Conservation (phyloP, 805 yeast species). For the Saccharomyces kudriavzevii region DNA sequence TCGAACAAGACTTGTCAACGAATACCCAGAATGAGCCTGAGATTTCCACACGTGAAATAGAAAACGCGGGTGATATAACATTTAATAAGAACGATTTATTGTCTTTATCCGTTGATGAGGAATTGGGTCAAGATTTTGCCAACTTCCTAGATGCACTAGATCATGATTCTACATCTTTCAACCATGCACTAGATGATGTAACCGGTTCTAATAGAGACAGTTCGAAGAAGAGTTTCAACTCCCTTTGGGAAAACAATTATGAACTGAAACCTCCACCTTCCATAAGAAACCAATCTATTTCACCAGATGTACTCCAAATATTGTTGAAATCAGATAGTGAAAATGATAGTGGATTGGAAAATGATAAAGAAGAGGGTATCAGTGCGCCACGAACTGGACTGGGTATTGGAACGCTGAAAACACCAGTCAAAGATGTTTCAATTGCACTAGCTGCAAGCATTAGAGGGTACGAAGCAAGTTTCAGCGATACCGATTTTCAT, state of each 20-base stretch:
- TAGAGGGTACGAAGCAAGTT: constrained; percentile 14
- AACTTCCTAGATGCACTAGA: constrained; percentile 9
- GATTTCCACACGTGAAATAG: neutral
- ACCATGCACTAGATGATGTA: neutral
- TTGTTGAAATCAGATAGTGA: constrained; percentile 4
- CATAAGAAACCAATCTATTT: constrained; percentile 1
- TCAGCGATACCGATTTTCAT: constrained; percentile 8
- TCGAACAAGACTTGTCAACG: neutral
- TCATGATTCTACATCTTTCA: constrained; percentile 9
- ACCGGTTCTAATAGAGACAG: neutral
- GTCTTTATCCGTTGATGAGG: constrained; percentile 2
- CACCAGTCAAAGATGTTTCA: constrained; percentile 16
- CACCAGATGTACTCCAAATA: constrained; percentile 9
- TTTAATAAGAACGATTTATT: constrained; percentile 1
- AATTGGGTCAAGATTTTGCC: constrained; percentile 15
- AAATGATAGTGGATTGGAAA: constrained; percentile 1
- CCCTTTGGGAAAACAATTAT: neutral
- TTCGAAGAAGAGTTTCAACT: neutral
- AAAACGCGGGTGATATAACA: neutral
- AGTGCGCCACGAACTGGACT: neutral
- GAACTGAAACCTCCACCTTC: neutral
- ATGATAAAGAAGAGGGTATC: neutral
- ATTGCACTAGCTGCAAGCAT: constrained; percentile 18
- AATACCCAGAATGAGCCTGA: neutral
- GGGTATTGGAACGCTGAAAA: constrained; percentile 10